Conservation (phyloP, 352 stramenopile species). For the Globisporangium acanthophoron region DNA sequence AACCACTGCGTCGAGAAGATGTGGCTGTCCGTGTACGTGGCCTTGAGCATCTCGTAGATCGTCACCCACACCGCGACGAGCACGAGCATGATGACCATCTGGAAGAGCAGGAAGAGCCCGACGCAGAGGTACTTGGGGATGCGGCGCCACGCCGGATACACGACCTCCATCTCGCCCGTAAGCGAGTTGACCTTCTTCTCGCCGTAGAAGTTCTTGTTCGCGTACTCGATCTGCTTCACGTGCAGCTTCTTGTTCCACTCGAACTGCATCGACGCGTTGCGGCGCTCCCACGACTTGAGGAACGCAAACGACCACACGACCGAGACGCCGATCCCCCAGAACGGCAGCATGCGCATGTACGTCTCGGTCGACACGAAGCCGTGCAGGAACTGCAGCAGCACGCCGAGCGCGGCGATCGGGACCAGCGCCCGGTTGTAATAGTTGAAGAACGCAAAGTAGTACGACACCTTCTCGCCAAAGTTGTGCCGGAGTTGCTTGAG, state of each 20-base stretch:
- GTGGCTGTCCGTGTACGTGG: conserved; percentile 61
- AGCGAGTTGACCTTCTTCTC: conserved; percentile 64
- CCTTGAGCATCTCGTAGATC: conserved; percentile 86
- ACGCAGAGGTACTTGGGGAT: conserved; percentile 74
- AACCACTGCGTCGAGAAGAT: conserved; percentile 86
- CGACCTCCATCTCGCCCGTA: conserved; percentile 58
- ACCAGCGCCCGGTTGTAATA: conserved; percentile 79
- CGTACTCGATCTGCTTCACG: conserved; percentile 83
- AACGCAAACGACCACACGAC: conserved; percentile 81
- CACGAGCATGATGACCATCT: conserved; percentile 84
- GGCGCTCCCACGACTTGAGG: conserved; percentile 77
- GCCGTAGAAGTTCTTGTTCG: conserved; percentile 73
- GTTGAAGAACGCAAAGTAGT: conserved; percentile 85
- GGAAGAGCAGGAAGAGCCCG: conserved; percentile 74
- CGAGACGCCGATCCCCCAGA: conserved; percentile 77
- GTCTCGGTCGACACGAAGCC: conserved; percentile 45
- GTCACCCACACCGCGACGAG: conserved; percentile 85
- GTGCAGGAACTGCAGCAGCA: conserved; percentile 50
- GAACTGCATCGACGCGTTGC: conserved; percentile 75
- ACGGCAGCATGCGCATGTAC: conserved; percentile 79
- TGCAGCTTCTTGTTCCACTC: conserved; percentile 79
- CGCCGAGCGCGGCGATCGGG: conserved; percentile 59
- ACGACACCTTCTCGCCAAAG: conserved; percentile 84
- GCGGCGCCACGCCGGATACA: conserved; percentile 66
- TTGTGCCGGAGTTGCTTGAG: conserved; percentile 64